Evolutionary conservation across 2,329 filamentous ascomycete genomes (phyloP), one percentile per base, ranked within the genome.

Genomic region (Aspergillus pseudotamarii): DNA sequence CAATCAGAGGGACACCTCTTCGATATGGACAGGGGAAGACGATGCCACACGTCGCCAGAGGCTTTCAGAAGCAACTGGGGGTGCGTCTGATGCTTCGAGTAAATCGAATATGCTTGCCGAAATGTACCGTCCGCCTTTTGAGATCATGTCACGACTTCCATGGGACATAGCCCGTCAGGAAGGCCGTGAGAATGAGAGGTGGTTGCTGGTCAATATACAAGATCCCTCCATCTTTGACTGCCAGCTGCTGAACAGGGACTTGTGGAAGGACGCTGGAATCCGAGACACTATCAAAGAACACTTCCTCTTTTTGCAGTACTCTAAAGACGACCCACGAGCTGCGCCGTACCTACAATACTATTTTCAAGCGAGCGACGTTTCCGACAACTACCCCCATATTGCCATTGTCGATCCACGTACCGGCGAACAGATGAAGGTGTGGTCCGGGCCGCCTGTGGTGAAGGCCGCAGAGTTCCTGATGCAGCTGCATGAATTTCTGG

Each of bases 351-450:
- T 96, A 64, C 91, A 92, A 61, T 96, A 97, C 78, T 99, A 99
- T 81, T 94, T 98, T 75, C 86, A 88, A 60, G 83, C 83, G 50
- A 88, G 91, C 69, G 93, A 96, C 71, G 91, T 91, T 72, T 86
- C 89, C n/a, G 91, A 94, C 73, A 93, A 94, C 70, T 99, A 96
- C 75, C 95, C 95, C 6, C 94, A 99, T 75, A 95, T 98, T 62
- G 93, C 93, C 51, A 97, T 99, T 66, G 88, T 99, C 65, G 95
- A 99, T 71, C 95, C 95, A 2, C 87, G 95, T 64, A 99, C 95
- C 0, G 95, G 95, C 64, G 95, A 99, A 79, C 93, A 97, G 78
- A 92, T 99, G 76, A 99, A 99, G 81, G 87, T 94, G 1, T 98
- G 95, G 94, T 93, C 91, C 16, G 94, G 94, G 1, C 85, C 87